Conservation (phyloP, 2,329 filamentous ascomycete species). For the Diaporthe helianthi region DNA sequence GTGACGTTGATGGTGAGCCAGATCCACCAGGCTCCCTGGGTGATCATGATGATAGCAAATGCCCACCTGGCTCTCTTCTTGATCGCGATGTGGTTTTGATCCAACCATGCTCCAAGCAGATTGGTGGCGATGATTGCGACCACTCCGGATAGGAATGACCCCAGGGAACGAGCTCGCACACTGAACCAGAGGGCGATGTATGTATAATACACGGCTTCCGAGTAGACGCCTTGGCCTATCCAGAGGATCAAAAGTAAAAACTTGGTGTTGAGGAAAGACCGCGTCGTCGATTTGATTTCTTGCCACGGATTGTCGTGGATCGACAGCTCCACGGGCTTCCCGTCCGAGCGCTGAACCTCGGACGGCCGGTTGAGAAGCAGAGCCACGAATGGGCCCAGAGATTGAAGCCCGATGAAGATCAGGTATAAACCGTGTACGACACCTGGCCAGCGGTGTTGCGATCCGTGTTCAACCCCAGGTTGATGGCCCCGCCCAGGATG, state of each 20-base stretch:
- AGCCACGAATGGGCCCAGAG: not conserved
- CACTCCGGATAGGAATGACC: not conserved
- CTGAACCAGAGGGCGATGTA: slow-evolving; percentile 2
- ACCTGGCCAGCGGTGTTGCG: slow-evolving; percentile 28
- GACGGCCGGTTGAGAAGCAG: not conserved
- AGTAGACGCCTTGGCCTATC: slow-evolving; percentile 4
- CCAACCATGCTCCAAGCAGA: not conserved
- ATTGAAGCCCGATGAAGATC: slow-evolving; percentile 42
- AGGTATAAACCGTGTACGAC: slow-evolving; percentile 31
- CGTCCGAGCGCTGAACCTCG: slow-evolving; percentile 5
- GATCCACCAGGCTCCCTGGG: slow-evolving; percentile 11
- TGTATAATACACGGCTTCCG: slow-evolving; percentile 11
- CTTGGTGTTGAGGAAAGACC: not conserved
- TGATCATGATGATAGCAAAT: not conserved
- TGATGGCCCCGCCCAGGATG: slow-evolving; percentile 32
- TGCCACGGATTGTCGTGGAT: slow-evolving; percentile 8
- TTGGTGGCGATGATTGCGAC: slow-evolving; percentile 11
- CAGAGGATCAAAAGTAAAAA: slow-evolving; percentile 2
- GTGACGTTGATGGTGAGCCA: slow-evolving; percentile 14
- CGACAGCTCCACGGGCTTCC: not conserved
- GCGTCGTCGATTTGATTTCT: not conserved
- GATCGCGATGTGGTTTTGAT: not conserved
- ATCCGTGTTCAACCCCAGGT: slow-evolving; percentile 32
- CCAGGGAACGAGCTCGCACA: not conserved
- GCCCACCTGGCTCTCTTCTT: not conserved